Evolutionary conservation across 495 filamentous ascomycete genomes (phyloP), one percentile per base, ranked within the genome.

Genomic region (Penicillium soppii): DNA sequence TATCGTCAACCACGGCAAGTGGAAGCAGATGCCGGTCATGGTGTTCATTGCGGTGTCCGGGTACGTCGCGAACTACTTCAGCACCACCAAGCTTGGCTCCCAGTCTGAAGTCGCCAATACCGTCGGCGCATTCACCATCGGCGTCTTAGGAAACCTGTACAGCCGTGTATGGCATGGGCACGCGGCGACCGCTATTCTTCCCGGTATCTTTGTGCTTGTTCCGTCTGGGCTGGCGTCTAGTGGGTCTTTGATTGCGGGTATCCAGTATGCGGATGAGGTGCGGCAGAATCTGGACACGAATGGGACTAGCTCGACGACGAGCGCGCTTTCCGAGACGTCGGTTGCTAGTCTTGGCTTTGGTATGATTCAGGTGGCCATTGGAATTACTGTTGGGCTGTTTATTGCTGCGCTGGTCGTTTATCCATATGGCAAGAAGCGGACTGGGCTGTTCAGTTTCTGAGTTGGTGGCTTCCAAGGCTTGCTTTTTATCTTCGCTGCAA

Each of bases 191-290:
- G 88, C 89, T n/a, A 87, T 97, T 63, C 68, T 97, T 0, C 92
- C 92, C 0, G 92, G 87, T 30, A 96, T 97, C 54, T 96, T 96
- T 61, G 91, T 97, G 10, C 90, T 94, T 47, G 92, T 97, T 6
- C 92, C 92, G 1, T 91, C 86, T 5, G 92, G 91, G 5, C 77
- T 97, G 15, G 89, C 92, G 0, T 91, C 90, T 3, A 82, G 80
- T 43, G 92, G 91, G 4, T 88, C 84, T 10, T 69, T 97, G 49
- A 73, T 97, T 9, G 81, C 82, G 12, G 92, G 92, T 16, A 69
- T 97, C 16, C 80, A 81, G 45, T 87, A 82, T 22, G 91, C 91
- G 12, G 82, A 96, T 53, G 78, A 87, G 57, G 82, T 95, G 20
- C 80, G 79, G 16, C 51, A 71, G 1, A 83, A 81, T 52, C 74